Evolutionary conservation across 345 rosid genomes (phyloP).

Genomic region (Eucalyptus marginata): DNA sequence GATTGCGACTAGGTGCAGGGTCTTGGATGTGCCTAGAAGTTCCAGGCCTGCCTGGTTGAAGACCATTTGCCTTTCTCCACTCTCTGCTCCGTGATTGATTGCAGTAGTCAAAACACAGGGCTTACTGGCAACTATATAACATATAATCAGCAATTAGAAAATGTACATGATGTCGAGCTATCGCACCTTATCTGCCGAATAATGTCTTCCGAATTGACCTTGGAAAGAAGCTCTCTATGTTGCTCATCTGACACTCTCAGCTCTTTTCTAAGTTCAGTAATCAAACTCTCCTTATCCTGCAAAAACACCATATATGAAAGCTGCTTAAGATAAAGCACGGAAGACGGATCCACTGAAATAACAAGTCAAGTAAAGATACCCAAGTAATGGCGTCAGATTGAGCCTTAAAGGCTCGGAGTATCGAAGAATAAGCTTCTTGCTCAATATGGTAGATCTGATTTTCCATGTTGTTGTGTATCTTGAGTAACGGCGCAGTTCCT

Average conservation of each 20-base stretch:
- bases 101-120: not conserved
- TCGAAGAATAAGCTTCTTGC: slow-evolving; percentile 84
- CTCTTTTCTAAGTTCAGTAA: slow-evolving; percentile 94
- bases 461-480: slow-evolving; percentile 81
- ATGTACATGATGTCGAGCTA: not conserved
- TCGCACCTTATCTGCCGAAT: slow-evolving; percentile 75
- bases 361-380: slow-evolving; percentile 29
- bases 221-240: slow-evolving; percentile 74
- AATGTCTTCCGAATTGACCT: slow-evolving; percentile 84
- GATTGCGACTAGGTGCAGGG: slow-evolving; percentile 63
- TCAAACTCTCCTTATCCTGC: slow-evolving; percentile 92
- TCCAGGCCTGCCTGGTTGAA: slow-evolving; percentile 54
- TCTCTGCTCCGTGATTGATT: slow-evolving; percentile 31
- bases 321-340: not conserved
- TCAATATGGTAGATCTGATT: slow-evolving; percentile 83
- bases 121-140: slow-evolving; percentile 7
- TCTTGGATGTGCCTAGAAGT: slow-evolving; percentile 55
- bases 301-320: not conserved
- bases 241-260: slow-evolving; percentile 95
- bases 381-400: slow-evolving; percentile 96
- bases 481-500: slow-evolving; percentile 46
- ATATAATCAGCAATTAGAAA: not conserved
- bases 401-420: slow-evolving; percentile 95
- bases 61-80: slow-evolving; percentile 75
- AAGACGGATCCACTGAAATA: not conserved